Percentiles rank a stretch among this genome's conserved stretches.
Conservation (phyloP, 305 asterid genomes). For the Fraxinus ornus region DNA sequence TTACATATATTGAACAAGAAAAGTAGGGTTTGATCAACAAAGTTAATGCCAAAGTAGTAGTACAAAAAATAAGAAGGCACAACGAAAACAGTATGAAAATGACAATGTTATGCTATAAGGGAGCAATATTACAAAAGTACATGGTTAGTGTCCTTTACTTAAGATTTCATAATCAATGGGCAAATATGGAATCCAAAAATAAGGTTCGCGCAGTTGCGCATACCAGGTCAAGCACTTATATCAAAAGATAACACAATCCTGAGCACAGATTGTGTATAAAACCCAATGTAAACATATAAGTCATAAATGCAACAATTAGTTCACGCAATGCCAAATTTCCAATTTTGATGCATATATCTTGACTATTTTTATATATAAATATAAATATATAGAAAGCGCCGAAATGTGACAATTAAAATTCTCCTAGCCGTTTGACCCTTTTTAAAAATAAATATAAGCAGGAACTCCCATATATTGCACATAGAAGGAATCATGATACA, state of each 20-base stretch:
- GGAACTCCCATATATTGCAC: neutral
- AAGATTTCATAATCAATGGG: neutral
- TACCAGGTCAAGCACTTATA: neutral
- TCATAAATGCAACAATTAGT: neutral
- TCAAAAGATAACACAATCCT: neutral
- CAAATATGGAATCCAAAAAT: slow-evolving; percentile 7
- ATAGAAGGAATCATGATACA: neutral
- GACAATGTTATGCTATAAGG: neutral
- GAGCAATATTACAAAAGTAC: neutral
- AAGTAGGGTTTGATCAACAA: neutral
- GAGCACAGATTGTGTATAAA: neutral
- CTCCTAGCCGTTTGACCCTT: neutral
- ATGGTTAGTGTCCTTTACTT: neutral
- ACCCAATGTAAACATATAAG: neutral
- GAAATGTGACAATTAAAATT: neutral
- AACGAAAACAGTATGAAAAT: neutral
- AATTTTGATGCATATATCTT: neutral
- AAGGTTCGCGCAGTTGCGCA: neutral
- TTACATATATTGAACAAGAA: neutral
- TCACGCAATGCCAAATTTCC: neutral
- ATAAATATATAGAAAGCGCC: neutral
- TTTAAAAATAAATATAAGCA: slow-evolving; percentile 6
- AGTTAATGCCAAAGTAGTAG: neutral
- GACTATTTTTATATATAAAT: neutral
- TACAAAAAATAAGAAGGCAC: neutral